A percentile compares a stretch with the other conserved stretches of the same genome.
phyloP scores from a whole-genome alignment of 2,329 filamentous ascomycete genomes.

The Beauveria sp. region DNA sequence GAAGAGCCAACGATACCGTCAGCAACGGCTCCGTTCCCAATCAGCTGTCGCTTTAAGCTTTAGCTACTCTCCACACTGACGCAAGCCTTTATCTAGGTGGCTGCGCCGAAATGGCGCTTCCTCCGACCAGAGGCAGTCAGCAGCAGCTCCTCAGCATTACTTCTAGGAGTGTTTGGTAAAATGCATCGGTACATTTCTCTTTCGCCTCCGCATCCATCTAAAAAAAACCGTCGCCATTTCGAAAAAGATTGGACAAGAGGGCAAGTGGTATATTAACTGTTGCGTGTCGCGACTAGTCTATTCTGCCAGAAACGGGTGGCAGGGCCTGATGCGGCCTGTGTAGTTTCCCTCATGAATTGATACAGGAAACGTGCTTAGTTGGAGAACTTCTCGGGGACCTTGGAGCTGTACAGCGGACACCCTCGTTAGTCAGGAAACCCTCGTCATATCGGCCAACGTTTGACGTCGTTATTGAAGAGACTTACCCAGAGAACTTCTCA shows the following conservation, averaged over 20 bases:
- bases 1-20: neutral
- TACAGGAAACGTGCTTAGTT: constrained; percentile 19
- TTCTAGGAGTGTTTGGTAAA: too few species aligned
- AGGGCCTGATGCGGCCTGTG: neutral
- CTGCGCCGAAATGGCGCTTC: too few species aligned
- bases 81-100: neutral
- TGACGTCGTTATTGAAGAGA: neutral
- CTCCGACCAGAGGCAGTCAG: too few species aligned
- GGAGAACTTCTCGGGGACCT: constrained; percentile 27
- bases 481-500: constrained; percentile 32
- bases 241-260: neutral
- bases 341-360: neutral
- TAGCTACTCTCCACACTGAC: neutral
- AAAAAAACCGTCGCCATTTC: neutral
- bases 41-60: neutral
- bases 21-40: neutral
- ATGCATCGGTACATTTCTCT: too few species aligned
- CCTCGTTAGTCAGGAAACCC: neutral
- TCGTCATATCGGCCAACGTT: too few species aligned
- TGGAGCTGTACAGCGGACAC: constrained; percentile 15
- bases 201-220: too few species aligned
- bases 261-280: constrained; percentile 8
- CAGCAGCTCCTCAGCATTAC: too few species aligned
- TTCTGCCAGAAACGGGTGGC: neutral
- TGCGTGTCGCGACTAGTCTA: neutral